Percentiles rank a stretch among this genome's conserved stretches.
Conservation (phyloP, 2,329 filamentous ascomycete species). For the Hypoxylon sp. region DNA sequence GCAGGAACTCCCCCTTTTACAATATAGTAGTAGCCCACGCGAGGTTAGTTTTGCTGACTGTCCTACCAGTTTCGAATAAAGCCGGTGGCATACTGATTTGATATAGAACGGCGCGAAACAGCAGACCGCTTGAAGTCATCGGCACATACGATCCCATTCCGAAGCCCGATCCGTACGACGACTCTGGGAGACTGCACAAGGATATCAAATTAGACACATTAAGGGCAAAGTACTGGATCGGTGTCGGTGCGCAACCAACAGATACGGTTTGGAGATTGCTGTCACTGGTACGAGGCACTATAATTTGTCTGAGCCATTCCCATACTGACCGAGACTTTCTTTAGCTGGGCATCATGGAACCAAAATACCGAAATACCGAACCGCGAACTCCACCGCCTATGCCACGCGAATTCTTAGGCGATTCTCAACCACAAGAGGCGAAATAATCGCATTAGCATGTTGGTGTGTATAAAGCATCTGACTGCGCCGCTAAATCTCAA, state of each 20-base stretch:
- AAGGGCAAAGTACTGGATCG: slow-evolving; percentile 94
- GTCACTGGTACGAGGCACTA: slow-evolving; percentile 72
- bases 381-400: slow-evolving; percentile 47
- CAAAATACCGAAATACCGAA: slow-evolving; percentile 53
- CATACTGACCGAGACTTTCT: slow-evolving; percentile 16
- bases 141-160: slow-evolving; percentile 80
- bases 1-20: slow-evolving; percentile 89
- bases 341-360: slow-evolving; percentile 55
- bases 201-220: slow-evolving; percentile 87
- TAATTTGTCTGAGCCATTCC: background rate
- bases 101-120: slow-evolving; percentile 83
- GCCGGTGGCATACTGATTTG: background rate
- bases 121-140: slow-evolving; percentile 92
- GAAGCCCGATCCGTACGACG: slow-evolving; percentile 70
- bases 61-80: background rate
- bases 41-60: slow-evolving; percentile 67
- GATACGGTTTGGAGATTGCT: slow-evolving; percentile 90
- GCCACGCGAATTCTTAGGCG: slow-evolving; percentile 38
- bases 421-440: slow-evolving; percentile 27
- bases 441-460: slow-evolving; percentile 19
- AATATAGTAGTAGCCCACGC: slow-evolving; percentile 97
- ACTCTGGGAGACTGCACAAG: slow-evolving; percentile 81
- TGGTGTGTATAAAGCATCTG: slow-evolving; percentile 31
- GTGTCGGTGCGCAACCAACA: slow-evolving; percentile 94
- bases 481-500: background rate